A percentile compares a stretch with the other conserved stretches of the same genome.
These are phyloP conservation scores for Gracilaria caudata DNA, from an alignment of 23 red algal species.

Conservation along the genomic window DNA sequence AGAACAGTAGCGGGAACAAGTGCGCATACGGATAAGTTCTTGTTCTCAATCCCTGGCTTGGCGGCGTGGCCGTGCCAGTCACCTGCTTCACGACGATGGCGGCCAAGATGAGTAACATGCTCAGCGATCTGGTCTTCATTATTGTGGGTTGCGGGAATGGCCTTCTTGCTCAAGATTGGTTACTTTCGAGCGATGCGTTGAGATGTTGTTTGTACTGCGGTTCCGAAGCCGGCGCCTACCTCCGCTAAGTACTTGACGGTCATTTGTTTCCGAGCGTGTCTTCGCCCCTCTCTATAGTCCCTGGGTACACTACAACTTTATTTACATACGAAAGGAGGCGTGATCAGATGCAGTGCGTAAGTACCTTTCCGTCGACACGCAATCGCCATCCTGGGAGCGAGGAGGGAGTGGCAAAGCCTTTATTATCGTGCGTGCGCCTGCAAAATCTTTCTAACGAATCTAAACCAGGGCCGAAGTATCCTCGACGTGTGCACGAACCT, in stretches of 20 bases:
- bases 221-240: not conserved
- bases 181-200: not conserved
- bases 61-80: not conserved
- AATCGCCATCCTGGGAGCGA: too few species aligned
- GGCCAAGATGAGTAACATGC: not conserved
- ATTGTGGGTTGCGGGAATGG: not conserved
- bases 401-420: too few species aligned
- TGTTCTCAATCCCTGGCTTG: not conserved
- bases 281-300: not conserved
- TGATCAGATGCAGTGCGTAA: too few species aligned
- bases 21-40: not conserved
- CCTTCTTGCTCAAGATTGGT: not conserved
- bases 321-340: too few species aligned
- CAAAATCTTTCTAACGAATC: too few species aligned
- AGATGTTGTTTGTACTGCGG: not conserved
- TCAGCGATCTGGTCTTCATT: constrained; percentile 1
- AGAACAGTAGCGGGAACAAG: not conserved
- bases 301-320: too few species aligned
- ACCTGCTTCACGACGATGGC: not conserved
- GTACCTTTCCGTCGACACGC: too few species aligned
- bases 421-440: too few species aligned
- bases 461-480: too few species aligned
- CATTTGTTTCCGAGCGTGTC: not conserved
- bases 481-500: too few species aligned
- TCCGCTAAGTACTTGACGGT: not conserved